Evolutionary conservation across 1,139 yeast species (phyloP), one percentile per base, ranked within the genome.

Genomic region (Spathaspora sp.): DNA sequence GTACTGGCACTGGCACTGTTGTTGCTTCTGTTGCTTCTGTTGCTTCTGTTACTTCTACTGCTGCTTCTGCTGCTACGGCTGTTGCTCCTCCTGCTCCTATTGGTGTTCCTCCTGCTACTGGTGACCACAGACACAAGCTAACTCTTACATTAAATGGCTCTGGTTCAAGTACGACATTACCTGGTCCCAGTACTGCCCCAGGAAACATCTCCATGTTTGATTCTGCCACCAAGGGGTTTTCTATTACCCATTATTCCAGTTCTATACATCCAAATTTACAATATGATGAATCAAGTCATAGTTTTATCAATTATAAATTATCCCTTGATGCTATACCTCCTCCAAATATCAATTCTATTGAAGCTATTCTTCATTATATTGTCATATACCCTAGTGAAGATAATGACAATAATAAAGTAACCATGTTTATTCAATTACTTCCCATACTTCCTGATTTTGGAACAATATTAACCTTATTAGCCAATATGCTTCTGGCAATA

Each of bases 321-420:
- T 17, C 25, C 8, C 25, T 24, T 13, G 29, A 20, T 7, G 33
- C 3, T 27, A 39, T 4, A 46, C 4, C 16, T 7, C 15, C 51
- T 18, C 18, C 36, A 25, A 45, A 51, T 4, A 54, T 50, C 2
- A 56, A 55, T 48, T 61, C 89, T 1, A 61, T 82, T 15, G 96
- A 89, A 60, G 78, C 90, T 38, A 72, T 89, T 38, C 78, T 90
- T 50, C 97, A 89, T 62, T 80, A 87, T 9, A 70, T 87, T 29
- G 63, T 89, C 7, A 88, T 88, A 64, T 57, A 63, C 44, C 44
- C 52, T 7, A 41, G 45, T 1, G 55, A 52, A 41, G 34, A 49
- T 4, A 47, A 44, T 1, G 55, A 52, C 39, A 31, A 49, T 4
- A 47, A 47, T 4, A 61, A 72, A 34, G 70, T 78, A 4, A 59